A percentile compares a stretch with the other conserved stretches of the same genome.
These are phyloP conservation scores for Isatis lusitanica DNA, from an alignment of 441 rosid genomes.

Conservation along the genomic window DNA sequence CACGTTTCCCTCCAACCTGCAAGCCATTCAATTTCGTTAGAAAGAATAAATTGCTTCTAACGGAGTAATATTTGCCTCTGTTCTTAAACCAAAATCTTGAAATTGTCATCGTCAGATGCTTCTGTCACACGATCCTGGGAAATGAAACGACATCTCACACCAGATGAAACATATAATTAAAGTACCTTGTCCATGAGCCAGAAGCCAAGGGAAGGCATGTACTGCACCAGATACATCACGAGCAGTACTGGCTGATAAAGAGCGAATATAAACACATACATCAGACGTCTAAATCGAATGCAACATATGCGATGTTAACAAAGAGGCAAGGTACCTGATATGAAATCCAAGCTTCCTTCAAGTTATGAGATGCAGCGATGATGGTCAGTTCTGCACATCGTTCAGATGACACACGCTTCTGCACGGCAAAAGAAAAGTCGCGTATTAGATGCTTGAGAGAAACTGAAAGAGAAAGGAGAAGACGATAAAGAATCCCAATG, in stretches of 20 bases:
- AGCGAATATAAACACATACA: neutral
- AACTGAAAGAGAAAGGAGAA: slow-evolving; percentile 5
- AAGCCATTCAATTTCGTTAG: slow-evolving; percentile 1
- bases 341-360: slow-evolving; percentile 97
- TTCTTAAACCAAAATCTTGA: neutral
- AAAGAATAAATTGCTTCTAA: neutral
- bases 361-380: slow-evolving; percentile 73
- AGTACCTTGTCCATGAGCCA: slow-evolving; percentile 98
- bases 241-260: slow-evolving; percentile 82
- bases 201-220: slow-evolving; percentile 79
- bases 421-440: slow-evolving; percentile 23
- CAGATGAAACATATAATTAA: slow-evolving; percentile 10
- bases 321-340: slow-evolving; percentile 62
- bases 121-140: neutral
- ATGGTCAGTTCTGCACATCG: slow-evolving; percentile 87
- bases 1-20: slow-evolving; percentile 78
- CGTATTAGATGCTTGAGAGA: slow-evolving; percentile 1
- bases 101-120: neutral
- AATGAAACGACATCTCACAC: neutral
- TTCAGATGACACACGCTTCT: slow-evolving; percentile 81
- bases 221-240: slow-evolving; percentile 87
- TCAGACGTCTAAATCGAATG: neutral
- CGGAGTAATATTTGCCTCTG: neutral
- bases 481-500: neutral
- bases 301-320: neutral